Percentiles rank a stretch among this genome's conserved stretches.
phyloP scores from a whole-genome alignment of 768 basidiomycete species.

The Rossbeevera mucosa region DNA sequence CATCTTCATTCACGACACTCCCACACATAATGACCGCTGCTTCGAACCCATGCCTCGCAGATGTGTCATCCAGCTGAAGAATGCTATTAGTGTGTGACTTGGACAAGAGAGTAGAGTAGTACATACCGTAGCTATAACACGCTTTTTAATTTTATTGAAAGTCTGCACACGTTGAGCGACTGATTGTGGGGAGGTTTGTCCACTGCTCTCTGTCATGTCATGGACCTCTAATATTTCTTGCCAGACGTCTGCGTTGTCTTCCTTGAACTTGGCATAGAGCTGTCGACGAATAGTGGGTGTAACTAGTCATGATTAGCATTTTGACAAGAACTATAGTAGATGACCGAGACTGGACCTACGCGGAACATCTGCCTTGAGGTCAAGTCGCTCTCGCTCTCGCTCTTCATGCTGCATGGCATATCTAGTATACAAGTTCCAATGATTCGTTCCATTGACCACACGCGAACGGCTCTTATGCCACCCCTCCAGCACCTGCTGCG shows the following conservation, averaged over 20 bases:
- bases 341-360: conserved; percentile 1
- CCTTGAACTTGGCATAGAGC: conserved; percentile 1
- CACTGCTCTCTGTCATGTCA: background rate
- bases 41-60: conserved; percentile 8
- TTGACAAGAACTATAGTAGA: too few species aligned
- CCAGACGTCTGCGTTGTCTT: background rate
- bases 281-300: background rate
- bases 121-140: background rate
- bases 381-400: conserved; percentile 2
- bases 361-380: background rate
- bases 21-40: conserved; percentile 8
- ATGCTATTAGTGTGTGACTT: too few species aligned
- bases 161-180: background rate
- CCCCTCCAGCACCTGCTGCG: conserved; percentile 1
- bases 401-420: conserved; percentile 3
- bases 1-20: conserved; percentile 7
- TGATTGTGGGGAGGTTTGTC: background rate
- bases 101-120: too few species aligned
- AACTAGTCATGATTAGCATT: background rate
- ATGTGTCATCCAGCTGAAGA: conserved; percentile 3
- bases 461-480: conserved; percentile 5
- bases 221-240: conserved; percentile 6
- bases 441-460: background rate
- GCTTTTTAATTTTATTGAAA: conserved; percentile 1
- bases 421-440: conserved; percentile 1